Percentiles rank a stretch among this genome's conserved stretches.
Conservation (phyloP, 805 yeast species). For the Tetrapisispora phaffii region DNA sequence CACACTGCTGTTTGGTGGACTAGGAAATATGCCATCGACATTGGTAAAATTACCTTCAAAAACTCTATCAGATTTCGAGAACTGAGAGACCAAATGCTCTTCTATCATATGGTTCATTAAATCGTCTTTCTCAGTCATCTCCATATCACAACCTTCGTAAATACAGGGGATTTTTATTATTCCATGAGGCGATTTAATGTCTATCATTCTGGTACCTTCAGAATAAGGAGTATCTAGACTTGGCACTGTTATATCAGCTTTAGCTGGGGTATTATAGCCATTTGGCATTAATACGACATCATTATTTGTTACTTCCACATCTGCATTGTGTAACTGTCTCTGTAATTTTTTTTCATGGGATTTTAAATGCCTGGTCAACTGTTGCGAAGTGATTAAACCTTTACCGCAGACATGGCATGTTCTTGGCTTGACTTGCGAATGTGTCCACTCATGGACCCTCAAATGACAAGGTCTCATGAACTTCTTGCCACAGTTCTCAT, state of each 20-base stretch:
- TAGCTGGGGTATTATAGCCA: neutral
- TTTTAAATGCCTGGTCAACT: conserved; percentile 47
- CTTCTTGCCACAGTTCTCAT: conserved; percentile 46
- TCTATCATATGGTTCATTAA: conserved; percentile 14
- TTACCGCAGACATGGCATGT: conserved; percentile 49
- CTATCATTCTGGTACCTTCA: neutral
- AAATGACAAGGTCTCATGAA: conserved; percentile 74
- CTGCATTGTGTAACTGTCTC: neutral
- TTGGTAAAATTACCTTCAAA: neutral
- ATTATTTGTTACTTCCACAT: neutral
- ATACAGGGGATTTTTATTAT: conserved; percentile 8
- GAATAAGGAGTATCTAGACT: neutral
- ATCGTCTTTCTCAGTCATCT: conserved; percentile 7
- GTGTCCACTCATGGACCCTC: conserved; percentile 68
- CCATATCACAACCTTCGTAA: conserved; percentile 10
- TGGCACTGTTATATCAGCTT: neutral
- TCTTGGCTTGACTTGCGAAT: conserved; percentile 44
- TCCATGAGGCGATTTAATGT: neutral
- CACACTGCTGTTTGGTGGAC: conserved; percentile 1
- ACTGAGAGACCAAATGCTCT: conserved; percentile 10
- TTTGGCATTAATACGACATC: neutral
- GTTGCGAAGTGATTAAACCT: conserved; percentile 52
- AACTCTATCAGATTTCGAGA: conserved; percentile 2
- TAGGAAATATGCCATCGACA: conserved; percentile 2
- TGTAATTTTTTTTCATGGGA: conserved; percentile 38